These are phyloP conservation scores for Ogataea paradorogensis DNA, from an alignment of 805 yeast species.

Conservation along the genomic window DNA sequence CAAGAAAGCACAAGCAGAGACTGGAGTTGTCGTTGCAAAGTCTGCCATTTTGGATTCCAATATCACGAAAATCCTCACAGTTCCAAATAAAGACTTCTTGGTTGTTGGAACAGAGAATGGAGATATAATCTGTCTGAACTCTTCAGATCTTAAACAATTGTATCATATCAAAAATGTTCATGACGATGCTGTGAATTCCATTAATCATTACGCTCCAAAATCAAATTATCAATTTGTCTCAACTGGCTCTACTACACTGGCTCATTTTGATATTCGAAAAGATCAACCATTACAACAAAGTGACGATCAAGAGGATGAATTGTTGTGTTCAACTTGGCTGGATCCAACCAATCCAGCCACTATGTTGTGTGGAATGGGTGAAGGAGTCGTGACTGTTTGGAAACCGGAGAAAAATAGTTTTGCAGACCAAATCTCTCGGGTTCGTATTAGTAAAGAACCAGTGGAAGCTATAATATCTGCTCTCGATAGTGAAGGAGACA, in stretches of 20 bases:
- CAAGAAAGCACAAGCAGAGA: constrained; percentile 65
- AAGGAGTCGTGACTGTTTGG: constrained; percentile 89
- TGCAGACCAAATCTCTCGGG: constrained; percentile 75
- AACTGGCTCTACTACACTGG: constrained; percentile 77
- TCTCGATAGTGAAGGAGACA: constrained; percentile 49
- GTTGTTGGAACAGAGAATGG: constrained; percentile 72
- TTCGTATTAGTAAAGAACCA: constrained; percentile 60
- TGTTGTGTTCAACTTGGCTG: constrained; percentile 69
- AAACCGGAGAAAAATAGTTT: constrained; percentile 63
- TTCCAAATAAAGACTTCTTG: constrained; percentile 47
- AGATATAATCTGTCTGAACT: constrained; percentile 58
- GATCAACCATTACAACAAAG: constrained; percentile 52
- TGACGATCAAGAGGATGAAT: constrained; percentile 92
- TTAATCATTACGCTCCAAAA: constrained; percentile 64
- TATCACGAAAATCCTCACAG: constrained; percentile 44
- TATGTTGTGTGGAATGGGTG: constrained; percentile 80
- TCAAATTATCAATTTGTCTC: constrained; percentile 79
- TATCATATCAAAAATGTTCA: constrained; percentile 56
- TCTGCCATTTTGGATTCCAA: constrained; percentile 18
- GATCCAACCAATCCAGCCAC: constrained; percentile 53
- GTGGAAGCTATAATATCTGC: constrained; percentile 67
- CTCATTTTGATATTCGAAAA: constrained; percentile 75
- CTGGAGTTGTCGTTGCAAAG: constrained; percentile 75
- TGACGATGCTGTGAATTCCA: constrained; percentile 74
- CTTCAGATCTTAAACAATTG: constrained; percentile 44